Conservation (phyloP, 257 asterid species). For the Phtheirospermum japonicum region DNA sequence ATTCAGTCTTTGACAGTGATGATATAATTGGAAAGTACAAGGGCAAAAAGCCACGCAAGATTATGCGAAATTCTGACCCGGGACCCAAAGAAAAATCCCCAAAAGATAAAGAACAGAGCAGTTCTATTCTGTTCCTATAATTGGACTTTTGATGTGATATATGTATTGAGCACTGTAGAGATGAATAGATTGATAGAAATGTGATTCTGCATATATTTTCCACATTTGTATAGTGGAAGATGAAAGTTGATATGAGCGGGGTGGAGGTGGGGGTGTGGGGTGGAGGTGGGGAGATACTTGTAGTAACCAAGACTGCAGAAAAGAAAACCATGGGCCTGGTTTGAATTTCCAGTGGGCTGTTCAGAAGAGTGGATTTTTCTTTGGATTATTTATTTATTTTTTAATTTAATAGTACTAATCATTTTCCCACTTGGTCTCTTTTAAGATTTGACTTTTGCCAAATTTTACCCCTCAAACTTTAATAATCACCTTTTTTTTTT, state of each 20-base stretch:
- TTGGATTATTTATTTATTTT: no score
- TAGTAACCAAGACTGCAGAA: conserved; percentile 20
- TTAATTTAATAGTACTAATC: neutral
- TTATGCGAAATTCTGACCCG: conserved; percentile 27
- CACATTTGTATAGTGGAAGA: conserved; percentile 12
- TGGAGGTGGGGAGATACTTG: conserved; percentile 25
- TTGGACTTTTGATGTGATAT: conserved; percentile 17
- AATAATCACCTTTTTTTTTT: no score
- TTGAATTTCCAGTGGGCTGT: conserved; percentile 61
- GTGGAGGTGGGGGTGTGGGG: conserved; percentile 3
- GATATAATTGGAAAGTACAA: neutral
- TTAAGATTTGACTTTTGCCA: neutral
- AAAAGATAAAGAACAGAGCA: neutral
- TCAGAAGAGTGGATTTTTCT: conserved; percentile 46
- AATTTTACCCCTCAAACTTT: no score
- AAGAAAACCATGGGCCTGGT: conserved; percentile 65
- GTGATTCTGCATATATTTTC: conserved; percentile 14
- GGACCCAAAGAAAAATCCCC: conserved; percentile 5
- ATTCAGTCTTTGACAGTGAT: neutral
- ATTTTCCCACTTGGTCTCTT: neutral
- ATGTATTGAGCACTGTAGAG: neutral
- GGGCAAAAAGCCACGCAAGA: neutral
- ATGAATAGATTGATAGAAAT: conserved; percentile 22
- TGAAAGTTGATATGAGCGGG: conserved; percentile 6
- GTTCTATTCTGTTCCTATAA: conserved; percentile 2